A percentile compares a stretch with the other conserved stretches of the same genome.
phyloP scores from a whole-genome alignment of 441 rosid genomes.

The Gossypium lobatum region DNA sequence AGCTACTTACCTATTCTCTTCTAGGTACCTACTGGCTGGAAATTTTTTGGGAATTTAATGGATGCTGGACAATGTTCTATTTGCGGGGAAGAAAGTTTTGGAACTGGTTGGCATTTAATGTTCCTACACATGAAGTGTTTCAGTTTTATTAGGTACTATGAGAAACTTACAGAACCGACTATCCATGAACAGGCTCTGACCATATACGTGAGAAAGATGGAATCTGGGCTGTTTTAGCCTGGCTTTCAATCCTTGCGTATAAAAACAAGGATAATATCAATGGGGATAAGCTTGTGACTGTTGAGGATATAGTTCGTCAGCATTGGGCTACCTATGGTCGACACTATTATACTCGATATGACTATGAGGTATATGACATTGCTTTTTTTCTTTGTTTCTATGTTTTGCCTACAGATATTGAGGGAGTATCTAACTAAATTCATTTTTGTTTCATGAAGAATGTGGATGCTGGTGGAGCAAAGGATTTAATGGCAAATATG shows the following conservation, averaged over 20 bases:
- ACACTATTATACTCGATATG: slow-evolving; percentile 93
- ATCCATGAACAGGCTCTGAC: slow-evolving; percentile 64
- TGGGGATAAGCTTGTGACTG: slow-evolving; percentile 70
- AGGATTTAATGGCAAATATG: slow-evolving; percentile 82
- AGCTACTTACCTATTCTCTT: slow-evolving; percentile 14
- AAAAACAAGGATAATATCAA: slow-evolving; percentile 63
- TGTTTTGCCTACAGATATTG: slow-evolving; percentile 2
- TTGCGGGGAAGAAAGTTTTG: slow-evolving; percentile 99
- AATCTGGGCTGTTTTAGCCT: slow-evolving; percentile 97
- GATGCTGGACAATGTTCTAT: slow-evolving; percentile 92
- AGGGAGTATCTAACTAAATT: slow-evolving; percentile 21
- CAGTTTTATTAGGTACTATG: background rate
- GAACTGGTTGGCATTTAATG: slow-evolving; percentile 64
- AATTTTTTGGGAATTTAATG: slow-evolving; percentile 97
- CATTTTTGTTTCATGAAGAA: slow-evolving; percentile 46
- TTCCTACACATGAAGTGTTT: background rate
- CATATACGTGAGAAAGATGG: slow-evolving; percentile 98
- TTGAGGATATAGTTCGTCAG: slow-evolving; percentile 85
- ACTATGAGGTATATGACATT: slow-evolving; percentile 65
- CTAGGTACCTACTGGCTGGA: slow-evolving; percentile 99
- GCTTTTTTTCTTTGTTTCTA: background rate
- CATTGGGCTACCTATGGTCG: slow-evolving; percentile 95
- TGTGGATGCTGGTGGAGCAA: slow-evolving; percentile 88
- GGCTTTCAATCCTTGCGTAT: slow-evolving; percentile 88
- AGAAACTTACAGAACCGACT: background rate